Evolutionary conservation across 257 asterid species (phyloP).

Genomic region (Fraxinus cuspidata): DNA sequence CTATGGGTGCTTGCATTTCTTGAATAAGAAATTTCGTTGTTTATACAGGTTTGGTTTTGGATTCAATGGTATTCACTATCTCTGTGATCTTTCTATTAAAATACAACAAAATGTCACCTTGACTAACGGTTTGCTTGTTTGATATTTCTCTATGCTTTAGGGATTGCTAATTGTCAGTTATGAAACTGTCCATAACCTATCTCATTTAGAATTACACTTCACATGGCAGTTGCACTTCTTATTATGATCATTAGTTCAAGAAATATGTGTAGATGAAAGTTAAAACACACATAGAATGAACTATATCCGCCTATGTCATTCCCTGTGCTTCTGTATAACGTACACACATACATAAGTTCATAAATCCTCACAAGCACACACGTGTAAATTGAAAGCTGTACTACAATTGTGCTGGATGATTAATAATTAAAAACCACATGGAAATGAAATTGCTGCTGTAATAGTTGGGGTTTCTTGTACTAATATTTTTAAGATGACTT

Average conservation of each 20-base stretch:
- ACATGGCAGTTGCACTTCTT: neutral
- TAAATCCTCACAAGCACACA: neutral
- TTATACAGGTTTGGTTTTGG: neutral
- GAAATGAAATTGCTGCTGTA: neutral
- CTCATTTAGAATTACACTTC: neutral
- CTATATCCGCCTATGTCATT: neutral
- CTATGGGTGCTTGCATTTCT: neutral
- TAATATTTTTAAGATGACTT: neutral
- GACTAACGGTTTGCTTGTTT: neutral
- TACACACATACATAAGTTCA: neutral
- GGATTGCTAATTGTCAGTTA: neutral
- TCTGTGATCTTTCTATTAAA: neutral
- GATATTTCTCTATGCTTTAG: neutral
- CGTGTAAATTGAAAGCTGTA: neutral
- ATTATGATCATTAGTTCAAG: neutral
- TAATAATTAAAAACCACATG: neutral
- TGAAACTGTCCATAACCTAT: neutral
- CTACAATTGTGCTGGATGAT: neutral
- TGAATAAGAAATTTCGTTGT: neutral
- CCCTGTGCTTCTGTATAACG: neutral
- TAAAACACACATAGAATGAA: neutral
- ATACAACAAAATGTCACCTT: neutral
- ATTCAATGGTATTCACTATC: neutral
- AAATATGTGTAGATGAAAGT: neutral
- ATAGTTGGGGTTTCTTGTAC: neutral